Evolutionary conservation across 1,139 yeast genomes (phyloP), one percentile per base, ranked within the genome.

Genomic region (Hyphopichia fennica): DNA sequence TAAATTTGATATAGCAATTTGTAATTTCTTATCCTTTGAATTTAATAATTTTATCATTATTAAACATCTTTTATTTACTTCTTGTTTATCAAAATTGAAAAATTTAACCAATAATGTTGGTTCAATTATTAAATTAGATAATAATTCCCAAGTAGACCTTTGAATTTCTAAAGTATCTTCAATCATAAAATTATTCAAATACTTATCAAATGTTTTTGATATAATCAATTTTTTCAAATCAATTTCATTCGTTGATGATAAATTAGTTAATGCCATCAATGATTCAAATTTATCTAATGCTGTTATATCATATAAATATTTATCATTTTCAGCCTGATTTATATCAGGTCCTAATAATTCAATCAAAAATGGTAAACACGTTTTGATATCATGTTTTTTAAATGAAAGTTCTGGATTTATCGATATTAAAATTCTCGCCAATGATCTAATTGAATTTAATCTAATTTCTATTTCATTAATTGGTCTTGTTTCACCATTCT

Each of bases 71-170:
- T 62, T 62, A 34, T 46, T 36, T 27, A 67, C 56, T 14, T 54
- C 64, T 11, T 47, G 38, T 15, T 57, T 52, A 7, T 56, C 53
- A 42, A 72, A 51, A 47, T 79, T 75, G 60, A 79, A 80, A 47
- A 79, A 75, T 50, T 75, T 75, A 3, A 71, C 77, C 33, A 75
- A 56, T 53, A 80, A 59, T 2, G 57, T 39, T 0, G 84, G 83
- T 35, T 68, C 68, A 20, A 56, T 48, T 4, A 75, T 67, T 34
- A 80, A 53, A 51, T 79, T 79, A 15, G 75, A 64, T 3, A 79
- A 51, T 33, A 78, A 58, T 48, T 79, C 82, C 68, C 82, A 68
- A 0, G 74, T 48, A 0, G 79, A 71, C 40, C 62, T 58, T 45
- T 77, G 81, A 10, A 79, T 58, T 40, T 64, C 48, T 7, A 49